These are phyloP conservation scores for Mercurialis annua DNA, from an alignment of 345 rosid species.

Conservation along the genomic window DNA sequence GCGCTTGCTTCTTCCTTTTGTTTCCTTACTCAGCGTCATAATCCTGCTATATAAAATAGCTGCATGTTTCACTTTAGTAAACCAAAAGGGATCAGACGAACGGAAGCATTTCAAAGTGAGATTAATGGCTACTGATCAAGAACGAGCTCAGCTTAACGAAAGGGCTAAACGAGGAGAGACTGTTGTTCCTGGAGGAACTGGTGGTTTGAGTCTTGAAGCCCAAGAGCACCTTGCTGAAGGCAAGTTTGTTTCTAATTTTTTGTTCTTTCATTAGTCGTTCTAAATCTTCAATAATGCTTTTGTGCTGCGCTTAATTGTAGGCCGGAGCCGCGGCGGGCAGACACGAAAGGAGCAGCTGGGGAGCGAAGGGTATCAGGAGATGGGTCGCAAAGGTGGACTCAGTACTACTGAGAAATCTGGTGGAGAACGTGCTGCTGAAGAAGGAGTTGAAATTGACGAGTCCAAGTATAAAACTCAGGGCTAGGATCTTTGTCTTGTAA, in stretches of 20 bases:
- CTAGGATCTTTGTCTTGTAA: not conserved
- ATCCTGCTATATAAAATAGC: not conserved
- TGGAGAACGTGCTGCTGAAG: conserved; percentile 32
- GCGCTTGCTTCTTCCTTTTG: not conserved
- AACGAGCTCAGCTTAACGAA: conserved; percentile 55
- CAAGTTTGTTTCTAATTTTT: no score
- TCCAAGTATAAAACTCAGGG: conserved; percentile 39
- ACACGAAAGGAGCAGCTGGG: conserved; percentile 42
- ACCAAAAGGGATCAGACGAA: no score
- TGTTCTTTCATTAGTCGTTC: no score
- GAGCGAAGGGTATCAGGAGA: conserved; percentile 56
- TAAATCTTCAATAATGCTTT: no score
- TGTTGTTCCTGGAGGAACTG: conserved; percentile 80
- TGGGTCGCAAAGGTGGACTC: conserved; percentile 54
- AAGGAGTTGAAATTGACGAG: conserved; percentile 36
- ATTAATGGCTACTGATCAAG: not conserved
- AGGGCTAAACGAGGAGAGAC: conserved; percentile 71
- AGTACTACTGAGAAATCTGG: conserved; percentile 37
- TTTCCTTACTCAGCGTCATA: not conserved
- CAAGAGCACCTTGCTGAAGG: conserved; percentile 87
- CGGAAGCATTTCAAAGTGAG: no score
- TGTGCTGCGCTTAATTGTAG: not conserved
- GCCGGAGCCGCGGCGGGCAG: no score
- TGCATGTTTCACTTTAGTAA: no score
- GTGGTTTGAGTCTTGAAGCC: conserved; percentile 86